These are phyloP conservation scores for Brasenia schreberi DNA, from an alignment of 164 flowering plant genomes.

Conservation along the genomic window DNA sequence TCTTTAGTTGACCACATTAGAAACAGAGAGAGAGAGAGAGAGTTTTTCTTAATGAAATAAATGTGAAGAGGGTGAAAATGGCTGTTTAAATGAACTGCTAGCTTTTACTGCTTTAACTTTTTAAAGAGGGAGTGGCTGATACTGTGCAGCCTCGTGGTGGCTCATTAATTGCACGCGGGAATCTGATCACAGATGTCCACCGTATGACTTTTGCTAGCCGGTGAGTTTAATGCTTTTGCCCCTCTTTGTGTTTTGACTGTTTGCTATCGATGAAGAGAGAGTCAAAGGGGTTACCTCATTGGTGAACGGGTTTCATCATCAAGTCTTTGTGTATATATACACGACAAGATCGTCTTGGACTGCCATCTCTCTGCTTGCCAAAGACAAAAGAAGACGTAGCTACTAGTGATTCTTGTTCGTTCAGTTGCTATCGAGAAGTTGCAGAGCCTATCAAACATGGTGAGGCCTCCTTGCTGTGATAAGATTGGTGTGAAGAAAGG, in stretches of 20 bases:
- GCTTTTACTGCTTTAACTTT: too few species aligned
- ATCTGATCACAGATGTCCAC: constrained; percentile 19
- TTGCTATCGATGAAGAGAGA: neutral
- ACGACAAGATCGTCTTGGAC: constrained; percentile 5
- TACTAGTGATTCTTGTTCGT: neutral
- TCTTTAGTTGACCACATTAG: neutral
- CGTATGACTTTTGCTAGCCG: constrained; percentile 25
- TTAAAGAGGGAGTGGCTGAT: neutral
- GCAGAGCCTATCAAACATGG: constrained; percentile 29
- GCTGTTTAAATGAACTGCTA: too few species aligned
- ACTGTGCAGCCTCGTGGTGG: constrained; percentile 2
- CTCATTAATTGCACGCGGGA: constrained; percentile 54
- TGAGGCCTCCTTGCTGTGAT: constrained; percentile 94
- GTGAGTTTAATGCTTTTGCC: constrained; percentile 21
- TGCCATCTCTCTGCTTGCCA: constrained; percentile 4
- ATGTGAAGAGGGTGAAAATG: neutral
- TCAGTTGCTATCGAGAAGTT: neutral
- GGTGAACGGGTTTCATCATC: constrained; percentile 10
- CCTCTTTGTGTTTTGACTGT: neutral
- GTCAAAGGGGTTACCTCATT: neutral
- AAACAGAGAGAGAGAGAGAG: neutral
- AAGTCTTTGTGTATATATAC: constrained; percentile 8
- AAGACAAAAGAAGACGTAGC: neutral
- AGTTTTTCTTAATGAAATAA: neutral
- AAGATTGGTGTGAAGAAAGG: constrained; percentile 88